A percentile compares a stretch with the other conserved stretches of the same genome.
Conservation (phyloP, 1,284 basidiomycete species). For the Tremellales sp. region DNA sequence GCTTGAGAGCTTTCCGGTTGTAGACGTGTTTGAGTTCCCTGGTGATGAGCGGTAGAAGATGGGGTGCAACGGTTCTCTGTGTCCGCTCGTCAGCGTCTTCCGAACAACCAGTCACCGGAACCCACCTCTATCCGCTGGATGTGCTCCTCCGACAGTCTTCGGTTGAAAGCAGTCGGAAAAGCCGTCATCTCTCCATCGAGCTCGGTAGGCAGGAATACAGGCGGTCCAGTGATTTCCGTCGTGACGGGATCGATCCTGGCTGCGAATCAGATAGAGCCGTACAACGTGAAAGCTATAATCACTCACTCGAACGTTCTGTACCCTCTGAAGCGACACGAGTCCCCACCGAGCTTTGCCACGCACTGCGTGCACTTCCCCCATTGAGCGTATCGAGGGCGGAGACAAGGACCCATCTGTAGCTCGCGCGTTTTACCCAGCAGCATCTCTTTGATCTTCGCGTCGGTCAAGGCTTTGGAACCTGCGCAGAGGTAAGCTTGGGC, state of each 20-base stretch:
- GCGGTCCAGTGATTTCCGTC: slow-evolving; percentile 30
- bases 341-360: slow-evolving; percentile 37
- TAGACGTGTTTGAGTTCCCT: slow-evolving; percentile 66
- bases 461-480: slow-evolving; percentile 24
- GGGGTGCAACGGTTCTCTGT: slow-evolving; percentile 59
- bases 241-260: slow-evolving; percentile 38
- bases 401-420: slow-evolving; percentile 32
- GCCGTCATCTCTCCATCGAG: slow-evolving; percentile 25
- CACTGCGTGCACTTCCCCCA: slow-evolving; percentile 46
- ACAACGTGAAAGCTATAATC: neutral
- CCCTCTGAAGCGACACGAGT: slow-evolving; percentile 43
- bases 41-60: slow-evolving; percentile 64
- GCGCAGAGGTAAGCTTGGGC: neutral
- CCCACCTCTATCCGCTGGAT: slow-evolving; percentile 38
- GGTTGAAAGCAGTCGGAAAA: slow-evolving; percentile 43
- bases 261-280: neutral
- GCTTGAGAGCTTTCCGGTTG: slow-evolving; percentile 60
- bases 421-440: slow-evolving; percentile 31
- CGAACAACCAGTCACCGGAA: neutral
- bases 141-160: slow-evolving; percentile 22
- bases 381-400: slow-evolving; percentile 31
- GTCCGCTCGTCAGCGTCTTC: slow-evolving; percentile 6
- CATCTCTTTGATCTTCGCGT: slow-evolving; percentile 21
- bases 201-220: slow-evolving; percentile 36
- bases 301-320: slow-evolving; percentile 43